phyloP scores from a whole-genome alignment of 345 rosid genomes.

The Salix viminalis region DNA sequence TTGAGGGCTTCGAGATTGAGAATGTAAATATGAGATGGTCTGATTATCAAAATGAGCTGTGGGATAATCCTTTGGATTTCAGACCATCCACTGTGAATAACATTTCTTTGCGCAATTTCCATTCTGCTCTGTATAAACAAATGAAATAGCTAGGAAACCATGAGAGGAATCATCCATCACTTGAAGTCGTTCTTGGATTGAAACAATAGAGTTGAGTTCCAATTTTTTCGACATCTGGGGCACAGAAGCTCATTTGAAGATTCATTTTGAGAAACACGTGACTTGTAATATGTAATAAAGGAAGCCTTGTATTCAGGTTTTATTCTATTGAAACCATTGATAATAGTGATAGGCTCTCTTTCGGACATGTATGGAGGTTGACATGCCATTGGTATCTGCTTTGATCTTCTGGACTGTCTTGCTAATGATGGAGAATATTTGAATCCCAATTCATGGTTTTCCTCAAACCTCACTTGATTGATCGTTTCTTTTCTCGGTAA shows the following conservation, averaged over 20 bases:
- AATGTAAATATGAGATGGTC: conserved; percentile 77
- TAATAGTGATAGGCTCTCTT: too few relatives aligned
- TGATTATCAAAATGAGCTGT: conserved; percentile 27
- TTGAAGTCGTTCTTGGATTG: not conserved
- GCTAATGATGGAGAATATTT: too few relatives aligned
- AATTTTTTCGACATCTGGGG: not conserved
- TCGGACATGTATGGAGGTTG: too few relatives aligned
- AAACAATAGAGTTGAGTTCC: not conserved
- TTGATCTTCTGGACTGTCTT: too few relatives aligned
- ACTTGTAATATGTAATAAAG: not conserved
- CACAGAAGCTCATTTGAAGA: not conserved
- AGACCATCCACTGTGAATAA: conserved; percentile 70
- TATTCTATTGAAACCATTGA: too few relatives aligned
- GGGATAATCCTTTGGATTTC: conserved; percentile 84
- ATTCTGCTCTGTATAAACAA: conserved; percentile 40
- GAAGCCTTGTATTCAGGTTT: not conserved
- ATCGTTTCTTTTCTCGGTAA: too few relatives aligned
- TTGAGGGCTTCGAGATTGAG: conserved; percentile 64
- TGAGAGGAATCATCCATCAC: not conserved
- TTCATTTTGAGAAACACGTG: not conserved
- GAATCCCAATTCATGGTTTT: too few relatives aligned
- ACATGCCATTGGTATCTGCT: too few relatives aligned
- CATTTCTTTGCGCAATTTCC: conserved; percentile 61
- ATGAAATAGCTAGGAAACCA: not conserved
- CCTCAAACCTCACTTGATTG: too few relatives aligned